Conservation (phyloP, 495 filamentous ascomycete genomes). For the Aspergillus steynii region DNA sequence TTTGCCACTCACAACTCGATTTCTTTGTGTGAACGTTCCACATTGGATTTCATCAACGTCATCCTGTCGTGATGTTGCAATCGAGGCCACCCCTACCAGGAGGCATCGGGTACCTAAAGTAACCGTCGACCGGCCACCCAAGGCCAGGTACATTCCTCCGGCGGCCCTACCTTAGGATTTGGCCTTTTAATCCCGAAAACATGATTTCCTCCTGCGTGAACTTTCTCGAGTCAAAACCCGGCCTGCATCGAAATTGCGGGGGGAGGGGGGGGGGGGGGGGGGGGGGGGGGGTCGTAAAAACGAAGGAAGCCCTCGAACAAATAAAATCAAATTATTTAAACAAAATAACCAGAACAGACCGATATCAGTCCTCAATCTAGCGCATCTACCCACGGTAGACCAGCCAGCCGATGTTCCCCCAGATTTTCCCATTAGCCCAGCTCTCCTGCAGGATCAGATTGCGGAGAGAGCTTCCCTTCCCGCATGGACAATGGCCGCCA, state of each 20-base stretch:
- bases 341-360: too few species aligned
- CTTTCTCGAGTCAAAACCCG: too few species aligned
- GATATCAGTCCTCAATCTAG: too few species aligned
- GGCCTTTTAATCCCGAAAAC: too few species aligned
- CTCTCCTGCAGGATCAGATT: conserved; percentile 20
- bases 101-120: neutral
- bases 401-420: neutral
- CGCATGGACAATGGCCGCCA: conserved; percentile 2
- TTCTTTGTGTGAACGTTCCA: conserved; percentile 3
- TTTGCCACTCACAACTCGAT: neutral
- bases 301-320: too few species aligned
- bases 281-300: too few species aligned
- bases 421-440: conserved; percentile 2
- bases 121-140: neutral
- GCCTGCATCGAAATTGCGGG: too few species aligned
- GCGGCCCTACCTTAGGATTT: too few species aligned
- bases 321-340: too few species aligned
- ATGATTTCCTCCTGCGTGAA: too few species aligned
- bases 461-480: conserved; percentile 27
- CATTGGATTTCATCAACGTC: conserved; percentile 20
- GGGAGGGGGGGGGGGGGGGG: too few species aligned
- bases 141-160: neutral
- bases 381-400: neutral
- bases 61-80: conserved; percentile 26
- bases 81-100: neutral